Evolutionary conservation across 2,329 filamentous ascomycete genomes (phyloP), one percentile per base, ranked within the genome.

Genomic region (Colletotrichum navitas): DNA sequence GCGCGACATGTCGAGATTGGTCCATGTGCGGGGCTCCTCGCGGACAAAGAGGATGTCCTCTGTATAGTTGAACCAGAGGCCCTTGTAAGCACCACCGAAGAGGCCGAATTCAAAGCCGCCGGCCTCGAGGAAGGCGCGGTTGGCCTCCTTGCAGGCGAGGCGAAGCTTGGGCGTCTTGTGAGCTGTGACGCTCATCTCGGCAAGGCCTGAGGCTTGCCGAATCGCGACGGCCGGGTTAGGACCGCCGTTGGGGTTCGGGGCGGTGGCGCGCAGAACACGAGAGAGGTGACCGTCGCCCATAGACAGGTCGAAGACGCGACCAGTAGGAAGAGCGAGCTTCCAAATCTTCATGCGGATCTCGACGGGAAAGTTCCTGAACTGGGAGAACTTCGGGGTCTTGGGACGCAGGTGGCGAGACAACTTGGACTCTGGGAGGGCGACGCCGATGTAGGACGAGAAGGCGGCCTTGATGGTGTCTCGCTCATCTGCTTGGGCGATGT

Each of bases 271-370:
- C 43, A 71, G 60, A 36, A 71, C 39, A 14, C 68, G 68, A 24
- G 66, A 66, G 21, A 71, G 67, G 52, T 71, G 68, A 26, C 26
- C 56, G 29, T 71, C 68, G 45, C 56, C 56, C 8, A 58, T 56
- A 11, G 58, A 58, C 8, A 72, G 54, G 32, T 72, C 69, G 21
- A 74, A 74, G n/a, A 74, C 55, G 3, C 73, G 61, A 34, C 60
- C 56, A 29, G 58, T 49, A 3, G 71, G 73, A 11, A 74, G 67
- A 6, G 71, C 71, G 24, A 71, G 36, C 61, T 74, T 73, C 73
- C 73, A 74, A 21, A 74, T 74, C 61, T 64, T 73, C 51, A 66
- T 73, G 14, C 73, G 73, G 18, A 74, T 65, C 67, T 74, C 73
- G 36, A 63, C 32, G 1, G 73, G 73, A 16, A 74, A 68, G 32